Percentiles rank a stretch among this genome's conserved stretches.
Conservation (phyloP, 129 eudicot species). For the Centella asiatica region DNA sequence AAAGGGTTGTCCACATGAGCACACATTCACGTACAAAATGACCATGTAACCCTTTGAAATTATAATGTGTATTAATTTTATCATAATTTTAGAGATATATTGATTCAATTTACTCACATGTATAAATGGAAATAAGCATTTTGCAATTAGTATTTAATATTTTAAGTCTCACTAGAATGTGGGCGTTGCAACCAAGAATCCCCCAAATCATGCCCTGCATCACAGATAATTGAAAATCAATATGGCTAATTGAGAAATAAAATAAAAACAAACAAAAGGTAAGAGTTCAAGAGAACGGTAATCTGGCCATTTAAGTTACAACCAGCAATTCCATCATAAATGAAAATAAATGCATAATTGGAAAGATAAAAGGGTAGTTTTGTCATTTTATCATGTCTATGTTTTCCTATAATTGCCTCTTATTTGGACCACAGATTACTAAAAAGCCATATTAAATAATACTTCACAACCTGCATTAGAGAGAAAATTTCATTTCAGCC, state of each 20-base stretch:
- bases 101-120: background rate
- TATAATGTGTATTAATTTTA: background rate
- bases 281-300: background rate
- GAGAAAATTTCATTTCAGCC: constrained; percentile 4
- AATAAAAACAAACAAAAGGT: background rate
- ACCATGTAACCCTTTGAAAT: background rate
- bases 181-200: background rate
- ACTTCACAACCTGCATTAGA: constrained; percentile 17
- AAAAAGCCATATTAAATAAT: constrained; percentile 12
- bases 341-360: background rate
- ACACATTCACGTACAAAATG: constrained; percentile 10
- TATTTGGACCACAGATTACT: constrained; percentile 1
- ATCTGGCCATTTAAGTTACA: background rate
- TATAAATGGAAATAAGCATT: background rate
- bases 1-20: constrained; percentile 10
- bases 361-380: constrained; percentile 4
- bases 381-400: constrained; percentile 2
- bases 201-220: constrained; percentile 4
- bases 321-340: background rate
- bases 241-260: background rate
- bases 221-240: background rate
- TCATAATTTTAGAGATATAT: background rate
- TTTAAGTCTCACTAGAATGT: background rate
- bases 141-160: background rate
- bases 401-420: constrained; percentile 1